Conservation (phyloP, 2,329 filamentous ascomycete species). For the Ophiosphaerella herpotricha region DNA sequence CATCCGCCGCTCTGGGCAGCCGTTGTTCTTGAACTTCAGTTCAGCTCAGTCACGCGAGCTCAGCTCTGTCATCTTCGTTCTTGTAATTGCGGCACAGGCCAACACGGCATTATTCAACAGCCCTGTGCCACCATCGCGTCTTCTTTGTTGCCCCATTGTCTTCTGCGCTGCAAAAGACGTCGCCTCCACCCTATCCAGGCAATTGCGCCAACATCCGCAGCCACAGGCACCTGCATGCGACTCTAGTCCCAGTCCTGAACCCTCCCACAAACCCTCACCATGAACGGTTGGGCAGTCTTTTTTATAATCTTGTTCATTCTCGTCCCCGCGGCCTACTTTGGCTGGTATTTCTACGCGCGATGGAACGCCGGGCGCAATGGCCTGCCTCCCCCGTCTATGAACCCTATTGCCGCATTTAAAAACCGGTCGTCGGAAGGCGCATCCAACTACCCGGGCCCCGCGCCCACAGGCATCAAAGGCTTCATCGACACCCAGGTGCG, state of each 20-base stretch:
- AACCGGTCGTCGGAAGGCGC: constrained; percentile 24
- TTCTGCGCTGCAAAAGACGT: not conserved
- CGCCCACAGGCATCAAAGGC: constrained; percentile 66
- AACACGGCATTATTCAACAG: constrained; percentile 3
- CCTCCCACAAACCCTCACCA: constrained; percentile 26
- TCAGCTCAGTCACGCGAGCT: constrained; percentile 25
- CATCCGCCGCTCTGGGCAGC: constrained; percentile 27
- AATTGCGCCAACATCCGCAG: constrained; percentile 9
- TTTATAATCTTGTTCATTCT: constrained; percentile 75
- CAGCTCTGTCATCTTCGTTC: constrained; percentile 16
- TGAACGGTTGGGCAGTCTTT: constrained; percentile 58
- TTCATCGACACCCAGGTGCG: constrained; percentile 73
- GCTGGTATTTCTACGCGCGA: constrained; percentile 74
- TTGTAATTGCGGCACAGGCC: constrained; percentile 11
- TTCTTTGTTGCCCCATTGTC: not conserved
- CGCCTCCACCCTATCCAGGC: constrained; percentile 10
- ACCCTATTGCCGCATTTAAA: constrained; percentile 75
- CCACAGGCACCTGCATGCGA: constrained; percentile 15
- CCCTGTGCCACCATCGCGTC: not conserved
- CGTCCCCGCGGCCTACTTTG: constrained; percentile 61
- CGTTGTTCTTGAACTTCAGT: constrained; percentile 11
- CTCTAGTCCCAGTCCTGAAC: not conserved
- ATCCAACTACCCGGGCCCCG: constrained; percentile 57
- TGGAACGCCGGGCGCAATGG: constrained; percentile 74
- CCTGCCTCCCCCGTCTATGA: constrained; percentile 71